Evolutionary conservation across 768 basidiomycete genomes (phyloP), one percentile per base, ranked within the genome.

Genomic region (Tulasnella sp.): DNA sequence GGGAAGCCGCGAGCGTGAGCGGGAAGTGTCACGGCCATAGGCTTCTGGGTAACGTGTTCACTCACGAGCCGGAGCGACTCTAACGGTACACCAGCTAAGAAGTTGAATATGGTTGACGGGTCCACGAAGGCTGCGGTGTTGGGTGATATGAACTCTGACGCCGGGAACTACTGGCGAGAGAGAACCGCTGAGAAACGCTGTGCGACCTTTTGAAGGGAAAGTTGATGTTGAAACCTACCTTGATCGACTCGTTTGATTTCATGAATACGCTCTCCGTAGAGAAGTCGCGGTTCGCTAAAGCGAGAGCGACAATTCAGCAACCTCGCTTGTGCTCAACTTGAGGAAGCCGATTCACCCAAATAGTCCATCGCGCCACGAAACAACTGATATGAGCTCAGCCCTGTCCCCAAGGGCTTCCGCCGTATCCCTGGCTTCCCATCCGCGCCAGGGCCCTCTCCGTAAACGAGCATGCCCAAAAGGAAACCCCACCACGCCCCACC

Each of bases 361-460:
- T 92, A 84, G 68, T 92, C 88, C 64, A 94, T 71, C 0, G 81
- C 84, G 31, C 87, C 90, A 64, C 85, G 80, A 69, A 97, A 85
- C 27, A 94, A 74, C 67, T 93, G 92, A 71, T 94, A 96, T 21
- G 88, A 87, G 62, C 89, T 92, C 64, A 97, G 68, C 1, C 91
- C 87, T 58, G 78, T 80, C 4, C 90, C 93, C 2, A 93, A 67
- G 0, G 82, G 77, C 66, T 76, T 81, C 55, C 81, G 74, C 53
- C 64, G 38, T 9, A 45, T 58, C 63, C 72, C 67, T 41, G 65
- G 60, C 60, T 64, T 66, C 31, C 62, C 67, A 30, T 62, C 49
- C 42, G 15, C 27, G 22, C 66, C 0, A 70, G 64, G 54, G 87
- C 84, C 63, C 15, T 5, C 7, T 38, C 70, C 17, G 70, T 67